Evolutionary conservation across 108 stramenopile genomes (phyloP), one percentile per base, ranked within the genome.

Genomic region (Cylindrotheca closterium): DNA sequence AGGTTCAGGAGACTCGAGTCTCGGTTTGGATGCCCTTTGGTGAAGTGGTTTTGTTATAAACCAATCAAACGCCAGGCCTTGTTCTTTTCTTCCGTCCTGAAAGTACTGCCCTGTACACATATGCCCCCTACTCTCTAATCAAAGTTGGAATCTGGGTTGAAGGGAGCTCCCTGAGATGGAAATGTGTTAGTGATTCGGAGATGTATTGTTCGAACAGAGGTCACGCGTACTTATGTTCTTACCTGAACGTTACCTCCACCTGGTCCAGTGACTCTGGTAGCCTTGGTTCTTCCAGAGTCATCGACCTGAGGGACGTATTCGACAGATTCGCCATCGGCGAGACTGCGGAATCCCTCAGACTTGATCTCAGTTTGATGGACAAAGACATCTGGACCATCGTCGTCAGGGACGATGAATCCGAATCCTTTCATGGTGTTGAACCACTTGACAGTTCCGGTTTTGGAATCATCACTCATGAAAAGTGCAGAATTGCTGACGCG

Each of bases 181-280:
- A 42, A n/a, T n/a, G n/a, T n/a, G n/a, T n/a, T n/a, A n/a, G n/a
- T n/a, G n/a, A n/a, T n/a, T n/a, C n/a, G n/a, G n/a, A n/a, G n/a
- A n/a, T n/a, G n/a, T n/a, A n/a, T n/a, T n/a, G n/a, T n/a, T n/a
- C n/a, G n/a, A n/a, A n/a, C n/a, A n/a, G n/a, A n/a, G n/a, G n/a
- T n/a, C n/a, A n/a, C n/a, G n/a, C n/a, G n/a, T n/a, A n/a, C n/a
- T n/a, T n/a, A n/a, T n/a, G n/a, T 10, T 42, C 37, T 7, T 42
- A 42, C 74, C 60, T 91, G 73, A 0, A 96, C 95, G 69, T 77
- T 81, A 45, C 64, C 85, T 26, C 95, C 95, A 73, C 84, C 83
- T 0, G 95, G 95, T 33, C 95, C 95, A n/a, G 92, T 96, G 33
- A 96, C 95, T 60, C 88, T 78, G 24, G 77, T 49, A 19, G 95